phyloP scores from a whole-genome alignment of 164 flowering plant genomes.

The Tetrastigma voinierianum region DNA sequence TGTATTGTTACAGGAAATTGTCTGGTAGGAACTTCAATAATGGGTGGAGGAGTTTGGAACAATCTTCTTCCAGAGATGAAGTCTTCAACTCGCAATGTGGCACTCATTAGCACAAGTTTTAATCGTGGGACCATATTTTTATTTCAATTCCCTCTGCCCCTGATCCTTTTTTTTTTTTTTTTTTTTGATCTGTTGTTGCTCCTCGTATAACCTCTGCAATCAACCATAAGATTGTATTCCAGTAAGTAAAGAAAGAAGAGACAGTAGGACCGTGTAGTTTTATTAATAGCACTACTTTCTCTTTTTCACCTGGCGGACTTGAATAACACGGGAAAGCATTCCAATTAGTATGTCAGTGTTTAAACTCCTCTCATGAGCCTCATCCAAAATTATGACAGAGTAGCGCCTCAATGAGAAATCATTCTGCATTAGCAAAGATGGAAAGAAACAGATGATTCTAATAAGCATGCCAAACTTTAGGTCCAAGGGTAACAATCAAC shows the following conservation, averaged over 20 bases:
- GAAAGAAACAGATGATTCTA: background rate
- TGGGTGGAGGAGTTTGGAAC: conserved; percentile 71
- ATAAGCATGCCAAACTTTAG: background rate
- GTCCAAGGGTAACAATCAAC: no score
- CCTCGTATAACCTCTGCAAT: conserved; percentile 47
- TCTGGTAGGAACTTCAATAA: conserved; percentile 80
- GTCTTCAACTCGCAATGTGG: conserved; percentile 90
- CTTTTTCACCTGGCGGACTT: conserved; percentile 60
- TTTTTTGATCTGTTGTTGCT: conserved; percentile 63
- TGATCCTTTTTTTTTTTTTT: no score
- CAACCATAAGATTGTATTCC: conserved; percentile 10
- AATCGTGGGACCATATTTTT: conserved; percentile 54
- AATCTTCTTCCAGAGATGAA: conserved; percentile 64
- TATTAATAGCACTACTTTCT: background rate
- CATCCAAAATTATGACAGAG: conserved; percentile 85
- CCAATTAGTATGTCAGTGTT: conserved; percentile 97
- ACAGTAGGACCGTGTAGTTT: background rate
- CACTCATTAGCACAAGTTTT: conserved; percentile 95
- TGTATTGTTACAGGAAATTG: conserved; percentile 81
- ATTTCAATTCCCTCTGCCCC: no score
- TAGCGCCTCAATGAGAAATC: conserved; percentile 77
- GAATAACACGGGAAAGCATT: conserved; percentile 82
- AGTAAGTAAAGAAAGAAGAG: conserved; percentile 2
- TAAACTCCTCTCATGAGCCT: conserved; percentile 98
- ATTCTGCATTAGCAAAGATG: conserved; percentile 48